Evolutionary conservation across 2,329 filamentous ascomycete species (phyloP), one percentile per base, ranked within the genome.

Genomic region (Neoscytalidium dimidiatum): DNA sequence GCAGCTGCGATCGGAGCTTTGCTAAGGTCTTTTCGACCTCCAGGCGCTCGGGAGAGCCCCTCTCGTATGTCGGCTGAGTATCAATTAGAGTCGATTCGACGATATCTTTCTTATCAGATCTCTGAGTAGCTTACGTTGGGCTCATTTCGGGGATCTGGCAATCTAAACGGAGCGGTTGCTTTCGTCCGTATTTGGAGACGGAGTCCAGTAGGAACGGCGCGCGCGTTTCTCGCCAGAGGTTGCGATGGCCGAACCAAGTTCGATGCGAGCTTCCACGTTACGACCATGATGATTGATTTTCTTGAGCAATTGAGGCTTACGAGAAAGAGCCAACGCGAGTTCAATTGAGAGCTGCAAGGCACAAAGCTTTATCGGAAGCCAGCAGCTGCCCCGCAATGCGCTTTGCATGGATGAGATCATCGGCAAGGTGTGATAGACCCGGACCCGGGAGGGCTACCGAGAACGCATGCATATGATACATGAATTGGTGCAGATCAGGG

Each of bases 121-220:
- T 11, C 5, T 6, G 1, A 33, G 14, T 17, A 4, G 23, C 61
- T 64, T 19, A 64, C 61, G 21, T 73, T 73, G 56, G 72, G 72
- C 63, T 74, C 72, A 60, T 74, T 74, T 8, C 72, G 68, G 14
- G 69, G 67, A 64, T 68, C 68, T 26, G 72, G 72, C 29, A 74
- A 49, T 56, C 71, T 69, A 65, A 74, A 74, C 9, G 72, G 72
- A 11, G 72, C 68, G 19, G 72, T 74, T 35, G 69, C 70, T 44
- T 71, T 71, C 60, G 68, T 69, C 62, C 71, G 72, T 51, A 68
- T 62, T 57, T 71, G 71, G 26, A 68, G 23, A 19, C 62, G 43
- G n/a, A 64, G 7, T n/a, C n/a, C 28, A 19, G 48, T 19, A 23
- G 48, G 35, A 44, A 46, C 14, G 19, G 46, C 14, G 35, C 61